Percentiles rank a stretch among this genome's conserved stretches.
Evolutionary conservation across 345 rosid species (phyloP).

Genomic region (Populus simonii): DNA sequence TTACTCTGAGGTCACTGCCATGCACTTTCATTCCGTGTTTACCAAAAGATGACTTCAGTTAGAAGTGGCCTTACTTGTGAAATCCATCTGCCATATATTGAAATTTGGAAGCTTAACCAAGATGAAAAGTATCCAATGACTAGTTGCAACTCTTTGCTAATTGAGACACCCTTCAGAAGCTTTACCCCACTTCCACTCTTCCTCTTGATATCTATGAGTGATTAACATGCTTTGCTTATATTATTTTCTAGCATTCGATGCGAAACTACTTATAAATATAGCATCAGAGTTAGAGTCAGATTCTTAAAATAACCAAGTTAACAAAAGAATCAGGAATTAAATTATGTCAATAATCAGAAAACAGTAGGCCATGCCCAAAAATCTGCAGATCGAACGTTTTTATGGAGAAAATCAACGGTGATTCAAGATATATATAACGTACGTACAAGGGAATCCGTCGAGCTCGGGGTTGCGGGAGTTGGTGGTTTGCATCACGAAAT

Average conservation of each 20-base stretch:
- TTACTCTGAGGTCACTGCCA: neutral
- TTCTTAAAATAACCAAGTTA: neutral
- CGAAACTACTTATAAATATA: neutral
- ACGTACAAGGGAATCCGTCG: constrained; percentile 74
- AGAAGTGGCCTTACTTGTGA: neutral
- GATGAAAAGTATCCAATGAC: neutral
- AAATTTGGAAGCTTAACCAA: neutral
- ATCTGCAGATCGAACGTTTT: neutral
- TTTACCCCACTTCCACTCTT: neutral
- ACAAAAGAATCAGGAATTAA: too few species aligned
- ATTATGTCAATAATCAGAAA: neutral
- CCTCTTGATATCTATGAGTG: neutral
- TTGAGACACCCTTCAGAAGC: neutral
- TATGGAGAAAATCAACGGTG: neutral
- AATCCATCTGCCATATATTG: neutral
- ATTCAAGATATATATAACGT: neutral
- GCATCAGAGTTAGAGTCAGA: neutral
- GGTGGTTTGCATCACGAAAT: constrained; percentile 85
- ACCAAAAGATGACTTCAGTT: neutral
- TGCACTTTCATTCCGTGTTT: neutral
- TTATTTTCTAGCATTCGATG: neutral
- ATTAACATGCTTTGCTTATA: neutral
- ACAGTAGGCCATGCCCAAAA: neutral
- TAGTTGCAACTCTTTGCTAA: neutral
- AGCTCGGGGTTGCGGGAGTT: constrained; percentile 68